Percentiles rank a stretch among this genome's conserved stretches.
Evolutionary conservation across 1,284 basidiomycete species (phyloP).

Genomic region (Heterobasidion irregulare): DNA sequence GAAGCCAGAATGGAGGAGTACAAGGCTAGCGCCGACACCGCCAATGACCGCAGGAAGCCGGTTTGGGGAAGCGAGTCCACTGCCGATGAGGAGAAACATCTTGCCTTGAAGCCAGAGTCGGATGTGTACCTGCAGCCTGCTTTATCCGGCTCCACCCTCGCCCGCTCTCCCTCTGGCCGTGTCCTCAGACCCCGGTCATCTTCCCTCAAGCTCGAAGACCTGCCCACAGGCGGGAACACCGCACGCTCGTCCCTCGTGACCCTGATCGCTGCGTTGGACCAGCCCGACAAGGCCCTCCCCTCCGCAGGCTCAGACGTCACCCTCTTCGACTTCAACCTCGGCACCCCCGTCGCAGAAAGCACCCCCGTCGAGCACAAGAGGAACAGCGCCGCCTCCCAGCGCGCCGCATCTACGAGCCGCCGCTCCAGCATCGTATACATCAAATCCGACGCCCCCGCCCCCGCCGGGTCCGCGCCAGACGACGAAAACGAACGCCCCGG

Average conservation of each 20-base stretch:
- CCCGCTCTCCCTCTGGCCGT: constrained; percentile 32
- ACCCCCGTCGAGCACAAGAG: constrained; percentile 46
- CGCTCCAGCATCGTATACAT: constrained; percentile 59
- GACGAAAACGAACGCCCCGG: not conserved
- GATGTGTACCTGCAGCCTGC: not conserved
- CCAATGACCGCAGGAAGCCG: constrained; percentile 36
- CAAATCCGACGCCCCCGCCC: constrained; percentile 34
- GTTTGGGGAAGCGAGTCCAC: constrained; percentile 35
- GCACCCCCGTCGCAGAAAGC: constrained; percentile 44
- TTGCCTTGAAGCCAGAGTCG: not conserved
- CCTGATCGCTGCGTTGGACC: constrained; percentile 27
- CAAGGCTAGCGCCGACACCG: constrained; percentile 25
- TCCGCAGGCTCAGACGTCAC: constrained; percentile 54
- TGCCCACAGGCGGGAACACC: constrained; percentile 37
- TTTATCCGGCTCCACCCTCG: not conserved
- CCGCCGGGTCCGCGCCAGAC: constrained; percentile 3
- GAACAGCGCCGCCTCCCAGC: constrained; percentile 20
- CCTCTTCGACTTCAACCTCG: constrained; percentile 39
- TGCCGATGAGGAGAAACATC: not conserved
- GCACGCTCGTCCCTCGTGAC: constrained; percentile 44
- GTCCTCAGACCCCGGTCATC: constrained; percentile 32
- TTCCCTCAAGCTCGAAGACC: constrained; percentile 22
- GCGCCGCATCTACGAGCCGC: constrained; percentile 16
- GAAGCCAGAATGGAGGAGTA: constrained; percentile 29
- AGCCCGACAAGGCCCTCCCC: constrained; percentile 23